Conservation (phyloP, 768 basidiomycete genomes). For the Dictyophora rubrovolvata region DNA sequence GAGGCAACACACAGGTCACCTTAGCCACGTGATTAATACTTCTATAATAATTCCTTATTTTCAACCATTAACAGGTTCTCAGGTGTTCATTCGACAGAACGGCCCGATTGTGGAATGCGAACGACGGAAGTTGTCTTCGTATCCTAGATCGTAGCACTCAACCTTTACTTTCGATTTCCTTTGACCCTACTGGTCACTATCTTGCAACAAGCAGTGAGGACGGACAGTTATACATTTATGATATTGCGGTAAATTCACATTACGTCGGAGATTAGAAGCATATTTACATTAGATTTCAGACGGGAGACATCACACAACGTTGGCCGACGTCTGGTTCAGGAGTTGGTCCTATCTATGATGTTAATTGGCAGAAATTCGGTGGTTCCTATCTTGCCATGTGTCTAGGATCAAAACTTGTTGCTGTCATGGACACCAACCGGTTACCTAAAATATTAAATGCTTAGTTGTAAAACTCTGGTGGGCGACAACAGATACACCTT, state of each 20-base stretch:
- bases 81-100: constrained; percentile 78
- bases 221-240: constrained; percentile 64
- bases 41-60: not conserved
- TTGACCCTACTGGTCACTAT: constrained; percentile 64
- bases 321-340: constrained; percentile 9
- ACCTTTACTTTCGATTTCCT: constrained; percentile 62
- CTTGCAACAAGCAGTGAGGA: constrained; percentile 75
- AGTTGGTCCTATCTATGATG: constrained; percentile 7
- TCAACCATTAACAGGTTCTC: not conserved
- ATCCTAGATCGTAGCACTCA: constrained; percentile 62
- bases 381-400: constrained; percentile 4
- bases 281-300: constrained; percentile 1
- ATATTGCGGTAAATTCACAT: constrained; percentile 42
- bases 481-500: not conserved
- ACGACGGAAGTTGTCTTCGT: constrained; percentile 64
- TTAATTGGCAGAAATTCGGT: constrained; percentile 8
- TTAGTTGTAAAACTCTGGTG: not conserved
- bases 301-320: constrained; percentile 9
- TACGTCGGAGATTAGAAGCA: not conserved
- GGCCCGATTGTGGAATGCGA: constrained; percentile 73
- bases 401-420: constrained; percentile 6
- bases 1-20: constrained; percentile 43
- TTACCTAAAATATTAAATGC: not conserved
- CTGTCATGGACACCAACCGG: not conserved
- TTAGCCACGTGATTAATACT: constrained; percentile 53